Evolutionary conservation across 2,329 filamentous ascomycete species (phyloP), one percentile per base, ranked within the genome.

Genomic region (Rutstroemia sp.): DNA sequence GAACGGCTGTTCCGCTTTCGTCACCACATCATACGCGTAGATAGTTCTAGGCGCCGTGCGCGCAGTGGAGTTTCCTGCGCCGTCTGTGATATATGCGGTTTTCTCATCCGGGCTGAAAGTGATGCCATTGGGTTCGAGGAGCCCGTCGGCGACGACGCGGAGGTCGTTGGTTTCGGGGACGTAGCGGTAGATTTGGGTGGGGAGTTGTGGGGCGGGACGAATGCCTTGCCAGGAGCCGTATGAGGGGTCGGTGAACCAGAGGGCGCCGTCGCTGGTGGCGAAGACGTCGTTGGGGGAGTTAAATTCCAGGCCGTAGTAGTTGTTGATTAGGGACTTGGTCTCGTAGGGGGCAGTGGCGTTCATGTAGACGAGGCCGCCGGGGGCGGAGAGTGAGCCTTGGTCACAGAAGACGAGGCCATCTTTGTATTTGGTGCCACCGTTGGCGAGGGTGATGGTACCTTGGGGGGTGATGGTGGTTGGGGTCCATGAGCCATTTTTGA

Each of bases 161-260:
- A 84, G 67, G 0, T 78, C 76, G 0, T 76, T 78, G 0, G 78
- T 82, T 0, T 59, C 62, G 3, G 75, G 74, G 42, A 78, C 74
- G 46, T 78, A 76, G 2, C 79, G 75, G 64, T 84, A 86, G 0
- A 84, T 78, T 62, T 84, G 81, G 48, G 76, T 78, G 5, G 73
- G 77, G 21, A 84, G 67, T 0, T 73, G 75, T 0, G 81, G 81
- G 3, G 67, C 59, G 0, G 78, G 76, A 0, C 81, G 73, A 62
- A 85, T 84, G 34, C 79, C 73, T 64, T 84, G 81, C 46, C 78
- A 71, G 57, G 74, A 79, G 4, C 80, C 82, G 57, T 84, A 85
- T 5, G 77, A 73, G 0, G 79, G 77, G 57, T 86, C 82, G 1
- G 81, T 85, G 62, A 86, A 84, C 71, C 82, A 86, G 14, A 85